phyloP scores from a whole-genome alignment of 208 protist genomes.

The Trichomonas tenax region DNA sequence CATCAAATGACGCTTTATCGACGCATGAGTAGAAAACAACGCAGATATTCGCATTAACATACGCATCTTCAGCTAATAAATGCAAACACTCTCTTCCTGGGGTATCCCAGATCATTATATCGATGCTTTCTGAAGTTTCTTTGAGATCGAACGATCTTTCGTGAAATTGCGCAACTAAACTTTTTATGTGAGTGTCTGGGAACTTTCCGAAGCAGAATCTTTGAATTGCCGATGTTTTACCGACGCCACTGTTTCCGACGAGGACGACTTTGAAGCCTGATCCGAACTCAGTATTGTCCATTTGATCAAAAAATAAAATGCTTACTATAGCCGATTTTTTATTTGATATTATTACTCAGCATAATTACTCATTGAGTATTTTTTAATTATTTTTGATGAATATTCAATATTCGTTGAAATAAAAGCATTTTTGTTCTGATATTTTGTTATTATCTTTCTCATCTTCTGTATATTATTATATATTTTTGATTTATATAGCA shows the following conservation, averaged over 20 bases:
- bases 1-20: constrained; percentile 1
- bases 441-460: too few relatives aligned
- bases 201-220: background rate
- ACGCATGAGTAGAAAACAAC: background rate
- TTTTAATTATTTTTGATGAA: too few relatives aligned
- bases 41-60: background rate
- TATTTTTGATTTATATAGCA: too few relatives aligned
- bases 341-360: too few relatives aligned
- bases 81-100: background rate
- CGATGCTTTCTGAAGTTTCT: background rate
- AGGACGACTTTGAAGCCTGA: background rate
- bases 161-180: background rate
- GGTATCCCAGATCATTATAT: constrained; percentile 2
- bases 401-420: too few relatives aligned
- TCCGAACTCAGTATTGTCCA: background rate
- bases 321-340: too few relatives aligned
- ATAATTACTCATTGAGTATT: too few relatives aligned
- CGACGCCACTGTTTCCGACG: background rate
- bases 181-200: background rate
- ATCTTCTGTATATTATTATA: too few relatives aligned
- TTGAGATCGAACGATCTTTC: background rate
- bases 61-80: background rate
- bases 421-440: too few relatives aligned
- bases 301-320: background rate
- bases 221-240: background rate